Base-by-base conservation (phyloP, 176 grass and related monocot species). In the Triticum turgidum region DNA sequence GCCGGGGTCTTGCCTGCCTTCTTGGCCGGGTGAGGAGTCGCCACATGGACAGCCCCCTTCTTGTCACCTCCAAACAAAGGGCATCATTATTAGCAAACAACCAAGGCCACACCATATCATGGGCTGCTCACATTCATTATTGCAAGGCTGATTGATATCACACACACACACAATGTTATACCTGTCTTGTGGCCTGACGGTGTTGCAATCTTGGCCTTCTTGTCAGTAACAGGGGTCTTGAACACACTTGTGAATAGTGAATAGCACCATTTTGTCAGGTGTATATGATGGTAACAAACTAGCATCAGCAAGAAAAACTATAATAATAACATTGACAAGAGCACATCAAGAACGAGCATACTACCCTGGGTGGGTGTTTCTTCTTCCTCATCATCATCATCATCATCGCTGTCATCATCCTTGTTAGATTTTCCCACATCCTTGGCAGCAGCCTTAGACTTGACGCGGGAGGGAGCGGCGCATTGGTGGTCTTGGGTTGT, bases 11-110 rank as follows among this genome's bases (percentile, higher is more conserved):
- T 98, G 18, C 80, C 69, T 3, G 52, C 79, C 32, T 89, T 86
- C 64, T 98, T 98, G 3, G 89, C 88, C 8, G 96, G 96, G 76
- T 98, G 93, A 6, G 93, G 93, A 35, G 96, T 98, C 10, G 91
- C 91, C 59, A 92, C 80, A 62, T 98, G 93, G 15, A 76, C 79
- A 41, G 39, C n/a, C 2, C 78, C 84, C 83, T 91, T 95, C 86
- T 88, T 98, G 17, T 83, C 88, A 87, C 87, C 96, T 89, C 21
- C 70, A 73, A 47, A 69, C 21, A 87, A 79, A 30, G 38, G 45
- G 5, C 12, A 73, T 72, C 69, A 68, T 6, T 13, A 86, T 11
- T 18, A 20, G 11, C 12, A 78, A 41, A 38, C 37, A 70, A 37
- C 34, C 34, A 35, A 35, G 34, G 34, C 34, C 34, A 35, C 34